Evolutionary conservation across 2,329 filamentous ascomycete genomes (phyloP).

Genomic region (Fusarium buharicum): DNA sequence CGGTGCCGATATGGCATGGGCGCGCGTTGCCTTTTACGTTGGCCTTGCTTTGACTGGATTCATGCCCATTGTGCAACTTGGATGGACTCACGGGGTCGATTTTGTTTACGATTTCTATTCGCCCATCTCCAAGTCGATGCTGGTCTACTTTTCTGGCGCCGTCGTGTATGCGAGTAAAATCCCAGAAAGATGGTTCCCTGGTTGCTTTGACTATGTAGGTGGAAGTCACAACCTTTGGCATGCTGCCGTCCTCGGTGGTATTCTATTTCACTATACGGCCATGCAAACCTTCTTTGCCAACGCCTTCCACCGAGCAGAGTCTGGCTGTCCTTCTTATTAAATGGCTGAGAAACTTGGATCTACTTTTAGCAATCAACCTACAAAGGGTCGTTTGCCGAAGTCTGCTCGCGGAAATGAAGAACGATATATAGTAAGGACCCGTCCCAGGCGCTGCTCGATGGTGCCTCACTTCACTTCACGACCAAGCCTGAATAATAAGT

Average conservation of each 20-base stretch:
- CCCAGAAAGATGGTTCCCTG: constrained; percentile 91
- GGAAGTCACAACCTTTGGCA: constrained; percentile 99
- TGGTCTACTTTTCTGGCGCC: constrained; percentile 87
- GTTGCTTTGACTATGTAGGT: constrained; percentile 93
- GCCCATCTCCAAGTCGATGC: constrained; percentile 82
- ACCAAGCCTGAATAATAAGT: not conserved
- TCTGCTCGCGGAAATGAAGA: not conserved
- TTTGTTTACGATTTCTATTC: constrained; percentile 93
- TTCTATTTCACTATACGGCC: constrained; percentile 95
- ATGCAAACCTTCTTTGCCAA: constrained; percentile 94
- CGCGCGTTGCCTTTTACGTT: constrained; percentile 90
- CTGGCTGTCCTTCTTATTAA: constrained; percentile 66
- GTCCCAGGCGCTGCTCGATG: not conserved
- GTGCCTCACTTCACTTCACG: not conserved
- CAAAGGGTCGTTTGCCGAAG: not conserved
- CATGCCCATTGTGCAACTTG: constrained; percentile 86
- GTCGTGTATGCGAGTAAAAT: constrained; percentile 90
- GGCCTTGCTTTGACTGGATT: constrained; percentile 88
- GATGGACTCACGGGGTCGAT: constrained; percentile 76
- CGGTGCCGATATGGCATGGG: constrained; percentile 89
- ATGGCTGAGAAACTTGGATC: not conserved
- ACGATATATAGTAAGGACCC: not conserved
- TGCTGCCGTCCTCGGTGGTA: constrained; percentile 90
- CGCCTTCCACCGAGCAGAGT: constrained; percentile 75
- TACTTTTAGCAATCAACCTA: not conserved